Evolutionary conservation across 2,329 filamentous ascomycete species (phyloP), one percentile per base, ranked within the genome.

Genomic region (Ascochyta koolunga): DNA sequence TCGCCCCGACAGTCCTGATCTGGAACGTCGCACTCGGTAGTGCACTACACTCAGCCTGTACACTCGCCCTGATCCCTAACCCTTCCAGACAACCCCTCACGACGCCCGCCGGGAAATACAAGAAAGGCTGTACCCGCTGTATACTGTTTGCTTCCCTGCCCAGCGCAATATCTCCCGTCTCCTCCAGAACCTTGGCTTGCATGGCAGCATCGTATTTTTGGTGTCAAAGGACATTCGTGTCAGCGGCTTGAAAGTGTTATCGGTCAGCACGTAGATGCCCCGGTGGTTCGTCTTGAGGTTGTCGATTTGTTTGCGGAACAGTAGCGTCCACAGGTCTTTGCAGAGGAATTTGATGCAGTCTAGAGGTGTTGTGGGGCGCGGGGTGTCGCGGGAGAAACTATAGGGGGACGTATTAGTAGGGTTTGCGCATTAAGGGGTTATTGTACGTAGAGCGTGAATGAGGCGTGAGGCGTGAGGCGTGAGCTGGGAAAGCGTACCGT

Each of bases 341-440:
- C 95, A 99, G 43, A 99, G 82, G 71, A 99, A 98, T 75, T 99
- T 99, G 74, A 99, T 99, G 43, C 93, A 89, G 71, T 98, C 95
- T 36, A 99, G 85, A 4, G 93, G 93, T 66, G 96, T 92, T 58
- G 89, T 90, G 72, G 97, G 96, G 42, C 92, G 89, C 35, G 93
- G 91, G 45, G 91, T 84, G 73, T 96, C 90, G 70, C 85, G 83
- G 9, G 89, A 91, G 79, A 95, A 93, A 47, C 90, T 92, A 64
- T 42, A 2, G 2, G 8, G 15, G 13, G 8, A 21, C 24, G 9
- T 19, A 19, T 33, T 15, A 36, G 24, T 9, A 11, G 27, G 9
- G 21, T 22, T n/a, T 15, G 15, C 31, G 31, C n/a, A 10, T 16
- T 1, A 16, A 33, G 27, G 16, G 31, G 6, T 33, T 16, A 16